Evolutionary conservation across 2,329 filamentous ascomycete genomes (phyloP), one percentile per base, ranked within the genome.

Genomic region (Xylariaceae sp.): DNA sequence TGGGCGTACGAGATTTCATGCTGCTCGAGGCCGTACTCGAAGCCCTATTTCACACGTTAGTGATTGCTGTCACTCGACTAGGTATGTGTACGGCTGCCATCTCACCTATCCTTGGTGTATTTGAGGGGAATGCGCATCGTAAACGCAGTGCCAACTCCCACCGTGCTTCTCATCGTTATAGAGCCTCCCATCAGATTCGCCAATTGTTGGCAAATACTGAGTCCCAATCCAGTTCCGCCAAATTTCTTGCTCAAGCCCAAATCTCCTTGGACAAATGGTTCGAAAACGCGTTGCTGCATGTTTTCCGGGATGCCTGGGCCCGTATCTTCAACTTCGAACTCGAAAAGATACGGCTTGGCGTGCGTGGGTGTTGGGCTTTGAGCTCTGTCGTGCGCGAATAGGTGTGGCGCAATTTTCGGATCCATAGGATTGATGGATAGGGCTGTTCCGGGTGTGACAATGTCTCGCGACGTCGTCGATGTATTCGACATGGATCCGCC

Each of bases 231-330:
- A 1, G 91, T 96, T 14, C 91, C 91, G 15, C 90, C 90, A 63
- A 86, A 95, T 62, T 94, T 94, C 67, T 90, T 95, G 72, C 87
- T 95, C 14, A 96, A 71, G 1, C 90, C 88, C 1, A 94, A 72
- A 63, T 96, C 90, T n/a, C 88, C 91, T 68, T 96, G 91, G 0
- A 96, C 88, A 63, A 96, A 96, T 0, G 91, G 91, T 66, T 96
- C 91, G 64, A 96, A 96, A 10, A 96, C 89, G 58, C 85, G 85
- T 49, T 88, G 76, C 59, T 90, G 89, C 67, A 95, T 81, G 55
- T 86, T 73, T 6, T 84, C 80, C 0, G 89, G 82, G 48, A 96
- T 95, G 27, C 91, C 91, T 0, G 90, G 90, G 0, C 91, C 91
- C 0, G 85, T 92, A 58, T 96, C 91, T 63, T 90, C 79, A 1